A percentile compares a stretch with the other conserved stretches of the same genome.
Evolutionary conservation across 2,329 filamentous ascomycete species (phyloP).

Genomic region (Neoarthrinium moseri): DNA sequence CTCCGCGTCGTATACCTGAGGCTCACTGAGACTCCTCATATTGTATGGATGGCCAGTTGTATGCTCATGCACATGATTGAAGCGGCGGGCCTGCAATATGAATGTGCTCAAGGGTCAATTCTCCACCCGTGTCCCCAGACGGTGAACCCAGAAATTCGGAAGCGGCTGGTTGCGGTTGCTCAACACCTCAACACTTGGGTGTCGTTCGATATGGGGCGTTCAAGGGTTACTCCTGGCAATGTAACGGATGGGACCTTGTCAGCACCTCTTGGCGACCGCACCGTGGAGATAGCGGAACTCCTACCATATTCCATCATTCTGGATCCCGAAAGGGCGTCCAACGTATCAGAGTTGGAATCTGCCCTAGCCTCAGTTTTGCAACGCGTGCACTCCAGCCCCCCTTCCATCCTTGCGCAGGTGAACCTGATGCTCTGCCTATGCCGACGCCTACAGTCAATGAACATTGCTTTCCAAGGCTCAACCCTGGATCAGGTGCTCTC

Average conservation of each 20-base stretch:
- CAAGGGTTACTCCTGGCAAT: constrained; percentile 35
- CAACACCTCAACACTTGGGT: constrained; percentile 60
- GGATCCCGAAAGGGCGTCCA: constrained; percentile 46
- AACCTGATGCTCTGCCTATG: constrained; percentile 57
- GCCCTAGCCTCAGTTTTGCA: constrained; percentile 40
- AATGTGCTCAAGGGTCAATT: constrained; percentile 20
- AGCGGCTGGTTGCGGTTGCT: constrained; percentile 47
- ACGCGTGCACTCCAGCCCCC: constrained; percentile 35
- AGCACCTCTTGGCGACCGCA: constrained; percentile 34
- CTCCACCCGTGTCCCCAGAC: constrained; percentile 22
- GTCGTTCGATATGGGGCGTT: constrained; percentile 57
- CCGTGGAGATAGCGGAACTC: constrained; percentile 48
- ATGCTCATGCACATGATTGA: constrained; percentile 58
- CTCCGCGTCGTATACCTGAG: constrained; percentile 53
- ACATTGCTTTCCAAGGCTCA: constrained; percentile 39
- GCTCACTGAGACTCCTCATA: constrained; percentile 50
- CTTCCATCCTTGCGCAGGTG: constrained; percentile 48
- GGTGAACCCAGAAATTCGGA: constrained; percentile 35
- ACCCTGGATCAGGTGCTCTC: constrained; percentile 44
- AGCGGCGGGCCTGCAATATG: constrained; percentile 46
- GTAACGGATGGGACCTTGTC: background rate
- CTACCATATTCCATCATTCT: constrained; percentile 52
- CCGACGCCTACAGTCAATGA: constrained; percentile 50
- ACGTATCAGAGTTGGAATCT: constrained; percentile 39
- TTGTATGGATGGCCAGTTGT: constrained; percentile 57